A percentile compares a stretch with the other conserved stretches of the same genome.
phyloP scores from a whole-genome alignment of 768 basidiomycete species.

The Myochromella boudieri region DNA sequence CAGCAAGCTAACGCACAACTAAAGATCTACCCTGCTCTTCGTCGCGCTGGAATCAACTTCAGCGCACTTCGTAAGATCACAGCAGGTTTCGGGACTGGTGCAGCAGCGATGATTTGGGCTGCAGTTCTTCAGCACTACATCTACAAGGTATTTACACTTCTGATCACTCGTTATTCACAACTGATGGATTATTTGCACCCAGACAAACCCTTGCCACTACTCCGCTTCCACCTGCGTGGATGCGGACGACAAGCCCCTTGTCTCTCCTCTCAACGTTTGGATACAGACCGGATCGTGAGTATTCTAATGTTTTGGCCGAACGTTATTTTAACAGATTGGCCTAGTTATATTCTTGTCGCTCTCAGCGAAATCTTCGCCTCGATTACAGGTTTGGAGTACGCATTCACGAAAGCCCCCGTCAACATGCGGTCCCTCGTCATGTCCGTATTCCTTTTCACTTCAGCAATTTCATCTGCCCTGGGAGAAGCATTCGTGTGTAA shows the following conservation, averaged over 20 bases:
- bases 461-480: slow-evolving; percentile 58
- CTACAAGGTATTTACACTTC: slow-evolving; percentile 58
- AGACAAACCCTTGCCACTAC: slow-evolving; percentile 52
- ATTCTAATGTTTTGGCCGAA: neutral
- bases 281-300: slow-evolving; percentile 68
- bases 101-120: slow-evolving; percentile 68
- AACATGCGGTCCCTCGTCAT: slow-evolving; percentile 89
- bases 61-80: slow-evolving; percentile 59
- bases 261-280: slow-evolving; percentile 76
- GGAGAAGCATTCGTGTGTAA: slow-evolving; percentile 72
- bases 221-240: slow-evolving; percentile 53
- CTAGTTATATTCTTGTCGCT: slow-evolving; percentile 64
- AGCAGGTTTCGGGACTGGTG: slow-evolving; percentile 54
- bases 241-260: slow-evolving; percentile 32
- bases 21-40: slow-evolving; percentile 58
- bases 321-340: neutral
- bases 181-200: slow-evolving; percentile 17
- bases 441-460: slow-evolving; percentile 61
- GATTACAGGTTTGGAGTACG: slow-evolving; percentile 84
- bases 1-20: neutral
- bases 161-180: neutral
- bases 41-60: slow-evolving; percentile 53
- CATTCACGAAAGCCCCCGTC: slow-evolving; percentile 85
- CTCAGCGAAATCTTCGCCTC: slow-evolving; percentile 78
- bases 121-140: slow-evolving; percentile 70